phyloP scores from a whole-genome alignment of 2,329 filamentous ascomycete genomes.

The Trichophyton simii region DNA sequence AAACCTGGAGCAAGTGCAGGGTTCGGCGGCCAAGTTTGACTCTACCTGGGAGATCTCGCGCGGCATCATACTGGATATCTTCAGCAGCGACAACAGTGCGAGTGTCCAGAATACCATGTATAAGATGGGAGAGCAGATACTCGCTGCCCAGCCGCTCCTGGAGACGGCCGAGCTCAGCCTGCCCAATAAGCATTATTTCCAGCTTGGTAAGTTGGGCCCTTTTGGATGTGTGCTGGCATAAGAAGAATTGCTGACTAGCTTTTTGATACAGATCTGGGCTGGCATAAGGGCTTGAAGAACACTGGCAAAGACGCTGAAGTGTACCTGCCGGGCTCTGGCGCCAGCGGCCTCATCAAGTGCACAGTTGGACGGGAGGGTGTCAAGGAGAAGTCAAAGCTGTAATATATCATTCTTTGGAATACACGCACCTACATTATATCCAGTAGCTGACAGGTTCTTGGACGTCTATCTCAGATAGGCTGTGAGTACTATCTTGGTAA shows the following conservation, averaged over 20 bases:
- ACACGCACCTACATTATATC: not conserved
- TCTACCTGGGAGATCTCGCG: conserved; percentile 65
- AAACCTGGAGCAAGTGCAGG: conserved; percentile 53
- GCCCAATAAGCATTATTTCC: conserved; percentile 98
- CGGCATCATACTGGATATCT: conserved; percentile 76
- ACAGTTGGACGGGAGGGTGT: conserved; percentile 46
- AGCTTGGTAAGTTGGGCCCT: conserved; percentile 47
- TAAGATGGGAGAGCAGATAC: conserved; percentile 86
- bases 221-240: not conserved
- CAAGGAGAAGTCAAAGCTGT: not conserved
- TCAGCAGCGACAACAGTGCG: conserved; percentile 79
- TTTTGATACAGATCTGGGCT: conserved; percentile 60
- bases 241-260: conserved; percentile 9
- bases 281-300: conserved; percentile 93
- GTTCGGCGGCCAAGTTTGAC: conserved; percentile 57
- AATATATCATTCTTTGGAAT: not conserved
- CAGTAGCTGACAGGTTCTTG: not conserved
- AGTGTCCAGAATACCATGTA: conserved; percentile 98
- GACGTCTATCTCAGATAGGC: not conserved
- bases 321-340: conserved; percentile 81
- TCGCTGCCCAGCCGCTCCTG: conserved; percentile 59
- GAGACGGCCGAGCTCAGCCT: conserved; percentile 67
- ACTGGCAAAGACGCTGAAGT: conserved; percentile 92
- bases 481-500: not conserved
- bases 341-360: conserved; percentile 92